Evolutionary conservation across 2,329 filamentous ascomycete species (phyloP), one percentile per base, ranked within the genome.

Genomic region (Bipolaris cookei): DNA sequence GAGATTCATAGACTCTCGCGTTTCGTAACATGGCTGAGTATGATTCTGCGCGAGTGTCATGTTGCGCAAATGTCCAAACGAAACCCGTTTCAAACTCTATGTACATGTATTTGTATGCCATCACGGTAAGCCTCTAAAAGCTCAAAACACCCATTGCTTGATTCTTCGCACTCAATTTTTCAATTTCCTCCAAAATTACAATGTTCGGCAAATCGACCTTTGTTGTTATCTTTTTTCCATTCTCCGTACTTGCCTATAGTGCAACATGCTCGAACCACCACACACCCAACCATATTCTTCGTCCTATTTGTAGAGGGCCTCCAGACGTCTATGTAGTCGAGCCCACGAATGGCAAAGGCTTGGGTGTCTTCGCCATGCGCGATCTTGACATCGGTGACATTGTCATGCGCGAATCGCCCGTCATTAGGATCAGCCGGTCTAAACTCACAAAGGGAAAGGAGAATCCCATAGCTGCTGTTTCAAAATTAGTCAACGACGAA

Each of bases 321-420:
- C 64, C 68, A n/a, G 54, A 63, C 18, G 51, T 68, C 52, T 75
- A 68, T 44, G 57, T 65, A 6, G 68, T 79, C 43, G 51, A 56
- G 6, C 62, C 64, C 1, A 74, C 75, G n/a, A 66, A 70, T 0
- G 73, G 75, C 10, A 80, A 78, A 64, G 80, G 79, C 1, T 64
- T 81, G 6, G 80, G 79, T 23, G 70, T 79, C 4, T 78, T 80
- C 48, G 79, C 79, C 2, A 65, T 66, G 1, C 63, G 62, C 10
- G 53, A 61, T n/a, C 74, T 82, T 13, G 68, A 73, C 13, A 59
- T 67, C 10, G 78, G 79, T 32, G 75, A 76, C 10, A 69, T 73
- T 34, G 71, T 81, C 38, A 70, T 81, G 54, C 68, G 69, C 23
- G 79, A 81, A 61, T 54, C 66, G 6, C 78, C 79, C 0, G 63